Evolutionary conservation across 176 grass and related monocot genomes (phyloP), one percentile per base, ranked within the genome.

Genomic region (Elymus sibiricus): DNA sequence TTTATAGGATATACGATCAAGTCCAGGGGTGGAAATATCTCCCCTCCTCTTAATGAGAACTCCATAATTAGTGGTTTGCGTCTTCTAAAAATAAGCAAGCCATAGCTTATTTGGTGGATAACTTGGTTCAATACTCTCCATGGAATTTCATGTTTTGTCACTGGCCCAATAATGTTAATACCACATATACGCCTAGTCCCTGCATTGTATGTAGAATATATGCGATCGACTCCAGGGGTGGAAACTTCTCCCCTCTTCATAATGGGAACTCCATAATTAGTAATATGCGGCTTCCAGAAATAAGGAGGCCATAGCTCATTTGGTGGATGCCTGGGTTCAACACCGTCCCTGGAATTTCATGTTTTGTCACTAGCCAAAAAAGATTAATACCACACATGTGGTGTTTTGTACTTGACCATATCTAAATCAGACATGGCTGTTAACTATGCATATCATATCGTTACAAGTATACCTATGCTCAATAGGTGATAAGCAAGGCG

Each of bases 271-370:
- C 77, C 71, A 89, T 37, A 72, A 27, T 72, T 64, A 27, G 25
- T 64, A 29, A 65, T 74, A 42, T 76, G 69, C 3, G 16, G 59
- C 25, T 89, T 80, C 61, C 64, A 55, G 74, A 43, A 79, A 74
- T 43, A 32, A 65, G 61, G 35, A 51, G 5, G 10, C 12, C 13
- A 0, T 53, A 90, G 61, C 49, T 75, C 61, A 81, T 69, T 43
- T 76, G 22, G 24, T 29, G 59, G 16, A 80, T 46, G 29, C 74
- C 26, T 60, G 60, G 46, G 46, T 68, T 85, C 21, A 60, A 11
- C 68, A 63, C 40, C 79, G 19, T 11, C 6, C 25, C 0, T 13
- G 25, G 65, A 78, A 43, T 58, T 78, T 63, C 26, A 74, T 82
- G 24, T 82, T 76, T 35, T 24, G 42, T 22, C 31, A 76, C 25